phyloP scores from a whole-genome alignment of 768 basidiomycete genomes.

The Lyophyllum atratum region DNA sequence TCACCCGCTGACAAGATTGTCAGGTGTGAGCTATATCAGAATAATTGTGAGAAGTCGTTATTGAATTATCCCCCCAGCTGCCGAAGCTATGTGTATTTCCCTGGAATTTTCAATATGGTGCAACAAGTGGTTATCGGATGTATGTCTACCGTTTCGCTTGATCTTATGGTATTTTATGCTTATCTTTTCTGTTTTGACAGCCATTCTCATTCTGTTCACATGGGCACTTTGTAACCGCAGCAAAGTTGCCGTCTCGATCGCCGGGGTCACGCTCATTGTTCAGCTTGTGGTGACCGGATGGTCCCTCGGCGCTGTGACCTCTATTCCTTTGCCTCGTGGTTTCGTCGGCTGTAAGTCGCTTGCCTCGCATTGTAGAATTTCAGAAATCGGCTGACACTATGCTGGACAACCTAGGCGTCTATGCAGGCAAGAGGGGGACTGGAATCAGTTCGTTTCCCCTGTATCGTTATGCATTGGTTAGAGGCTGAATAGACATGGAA shows the following conservation, averaged over 20 bases:
- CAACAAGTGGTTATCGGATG: slow-evolving; percentile 14
- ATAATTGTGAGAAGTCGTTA: background rate
- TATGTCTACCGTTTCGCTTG: background rate
- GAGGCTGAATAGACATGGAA: background rate
- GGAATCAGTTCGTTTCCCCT: slow-evolving; percentile 9
- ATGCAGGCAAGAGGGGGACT: slow-evolving; percentile 12
- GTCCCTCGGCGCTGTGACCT: slow-evolving; percentile 15
- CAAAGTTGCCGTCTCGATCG: background rate
- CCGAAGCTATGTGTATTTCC: slow-evolving; percentile 11
- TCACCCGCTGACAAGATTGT: background rate
- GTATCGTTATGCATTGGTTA: background rate
- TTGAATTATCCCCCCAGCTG: background rate
- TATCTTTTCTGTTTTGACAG: background rate
- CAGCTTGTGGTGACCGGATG: slow-evolving; percentile 16
- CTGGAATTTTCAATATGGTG: slow-evolving; percentile 12
- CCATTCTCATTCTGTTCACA: slow-evolving; percentile 12
- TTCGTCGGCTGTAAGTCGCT: slow-evolving; percentile 15
- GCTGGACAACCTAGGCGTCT: slow-evolving; percentile 5
- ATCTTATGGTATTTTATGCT: background rate
- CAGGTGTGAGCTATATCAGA: background rate
- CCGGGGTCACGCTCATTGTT: background rate
- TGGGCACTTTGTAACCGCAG: slow-evolving; percentile 13
- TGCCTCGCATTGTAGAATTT: background rate
- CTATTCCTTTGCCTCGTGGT: slow-evolving; percentile 10
- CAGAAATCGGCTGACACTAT: background rate